Conservation (phyloP, 352 stramenopile species). For the Chrysophaeum taylorii region DNA sequence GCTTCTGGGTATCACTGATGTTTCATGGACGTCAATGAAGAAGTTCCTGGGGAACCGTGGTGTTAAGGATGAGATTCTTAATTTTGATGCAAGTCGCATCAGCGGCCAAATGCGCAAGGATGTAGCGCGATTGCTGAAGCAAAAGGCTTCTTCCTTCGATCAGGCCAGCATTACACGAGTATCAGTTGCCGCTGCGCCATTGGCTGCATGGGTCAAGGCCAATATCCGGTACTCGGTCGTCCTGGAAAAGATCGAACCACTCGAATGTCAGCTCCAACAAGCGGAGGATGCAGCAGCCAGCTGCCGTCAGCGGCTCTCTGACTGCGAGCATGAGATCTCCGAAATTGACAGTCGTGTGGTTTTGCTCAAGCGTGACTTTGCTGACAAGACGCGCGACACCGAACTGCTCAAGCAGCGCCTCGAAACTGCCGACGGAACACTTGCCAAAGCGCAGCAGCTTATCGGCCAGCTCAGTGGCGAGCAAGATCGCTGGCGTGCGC, state of each 20-base stretch:
- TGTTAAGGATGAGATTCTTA: conserved; percentile 91
- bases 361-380: conserved; percentile 79
- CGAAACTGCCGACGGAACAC: conserved; percentile 66
- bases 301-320: conserved; percentile 64
- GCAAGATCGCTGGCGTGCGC: conserved; percentile 72
- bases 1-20: conserved; percentile 80
- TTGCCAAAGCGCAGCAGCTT: conserved; percentile 77
- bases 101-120: conserved; percentile 72
- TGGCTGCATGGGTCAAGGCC: conserved; percentile 86
- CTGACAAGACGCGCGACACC: conserved; percentile 76
- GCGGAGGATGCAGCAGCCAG: conserved; percentile 69
- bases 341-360: conserved; percentile 68
- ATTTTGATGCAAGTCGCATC: conserved; percentile 82
- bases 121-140: conserved; percentile 80
- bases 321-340: conserved; percentile 75
- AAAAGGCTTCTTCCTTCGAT: conserved; percentile 80
- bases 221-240: conserved; percentile 88
- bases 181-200: conserved; percentile 78
- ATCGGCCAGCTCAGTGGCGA: conserved; percentile 77
- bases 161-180: conserved; percentile 83
- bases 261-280: conserved; percentile 74
- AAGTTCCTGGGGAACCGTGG: conserved; percentile 85
- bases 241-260: conserved; percentile 83
- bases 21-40: conserved; percentile 91
- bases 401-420: conserved; percentile 72